Evolutionary conservation across 1,284 basidiomycete genomes (phyloP), one percentile per base, ranked within the genome.

Genomic region (Papiliotrema nemorosa): DNA sequence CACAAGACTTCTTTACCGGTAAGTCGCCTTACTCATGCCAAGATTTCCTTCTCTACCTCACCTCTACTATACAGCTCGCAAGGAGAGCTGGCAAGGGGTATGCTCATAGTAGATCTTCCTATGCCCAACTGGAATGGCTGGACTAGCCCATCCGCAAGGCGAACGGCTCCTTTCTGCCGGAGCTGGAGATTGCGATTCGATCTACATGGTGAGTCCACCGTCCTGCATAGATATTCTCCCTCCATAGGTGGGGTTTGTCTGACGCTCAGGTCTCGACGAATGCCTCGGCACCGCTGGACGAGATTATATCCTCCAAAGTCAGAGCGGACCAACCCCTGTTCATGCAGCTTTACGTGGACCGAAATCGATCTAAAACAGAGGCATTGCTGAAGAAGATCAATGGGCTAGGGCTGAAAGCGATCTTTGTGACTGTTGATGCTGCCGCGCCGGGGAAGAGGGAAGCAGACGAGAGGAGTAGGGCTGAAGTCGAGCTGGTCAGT

Each of bases 341-440:
- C 56, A 74, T 76, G 72, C 73, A 76, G 55, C 68, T 76, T 43
- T 75, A 76, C 59, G 73, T 75, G 16, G 70, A 75, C 50, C 55
- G 66, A 20, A 67, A 74, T 49, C 65, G 72, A 3, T 39, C 62
- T 21, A 74, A 73, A 51, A 64, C 69, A 7, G 74, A 73, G 34
- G 62, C 57, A 3, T 55, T 76, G 5, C 50, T 76, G 12, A 21
- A 51, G 18, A 60, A 62, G 48, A 69, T 75, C 46, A 66, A 73
- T 40, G 55, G 46, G 1, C 41, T 67, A 4, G 68, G 67, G 14
- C 54, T 76, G 38, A 73, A 72, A 53, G 74, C 67, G 2, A 64
- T 74, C 43, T 74, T 76, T 49, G 74, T 75, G 10, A 76, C 74
- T 2, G 73, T 73, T 18, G 74, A 76, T 54, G 73, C 72, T 16